Base-by-base conservation (phyloP, 306 rosid species). In the Benincasa hispida region DNA sequence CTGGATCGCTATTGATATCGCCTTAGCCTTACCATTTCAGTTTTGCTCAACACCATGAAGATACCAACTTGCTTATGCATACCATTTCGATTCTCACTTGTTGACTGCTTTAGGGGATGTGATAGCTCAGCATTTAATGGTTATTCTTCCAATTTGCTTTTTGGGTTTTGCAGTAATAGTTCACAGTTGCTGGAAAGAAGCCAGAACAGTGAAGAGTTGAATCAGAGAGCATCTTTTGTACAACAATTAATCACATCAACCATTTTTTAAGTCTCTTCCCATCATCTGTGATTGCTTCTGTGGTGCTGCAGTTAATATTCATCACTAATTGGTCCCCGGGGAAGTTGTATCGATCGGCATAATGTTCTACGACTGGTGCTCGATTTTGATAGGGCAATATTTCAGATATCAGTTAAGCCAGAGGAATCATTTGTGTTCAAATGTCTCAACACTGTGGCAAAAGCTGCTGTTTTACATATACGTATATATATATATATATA, bases 181-280 rank as follows among this genome's bases (percentile, higher is more conserved):
- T 65, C 84, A 32, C 81, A 70, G 48, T 53, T 22, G 45, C 76
- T 78, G 42, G 76, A 56, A 35, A 84, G 51, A 57, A 86, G 77
- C 70, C 84, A 80, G 85, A 89, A 92, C 78, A 81, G 57, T 30
- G 87, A 80, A 83, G 97, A 90, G 91, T 85, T 51, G 78, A 83
- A 77, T 83, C 78, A 80, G 78, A 89, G 83, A 80, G 96, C 92
- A 15, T 77, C 81, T 47, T 95, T 92, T 50, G 93, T 83, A 83
- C 97, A 89, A 72, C 80, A 85, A 72, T 70, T 95, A 87, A 68
- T 87, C 18, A 63, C 73, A 59, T 95, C 99, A 56, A 92, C 91
- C 78, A 87, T 95, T 56, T 86, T 90, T 70, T 81, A 70, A 69
- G 85, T 76, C 53, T 57, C 70, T 24, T 47, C 12, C 30, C 56